These are phyloP conservation scores for Diaporthe citriasiana DNA, from an alignment of 2,329 filamentous ascomycete genomes.

Conservation along the genomic window DNA sequence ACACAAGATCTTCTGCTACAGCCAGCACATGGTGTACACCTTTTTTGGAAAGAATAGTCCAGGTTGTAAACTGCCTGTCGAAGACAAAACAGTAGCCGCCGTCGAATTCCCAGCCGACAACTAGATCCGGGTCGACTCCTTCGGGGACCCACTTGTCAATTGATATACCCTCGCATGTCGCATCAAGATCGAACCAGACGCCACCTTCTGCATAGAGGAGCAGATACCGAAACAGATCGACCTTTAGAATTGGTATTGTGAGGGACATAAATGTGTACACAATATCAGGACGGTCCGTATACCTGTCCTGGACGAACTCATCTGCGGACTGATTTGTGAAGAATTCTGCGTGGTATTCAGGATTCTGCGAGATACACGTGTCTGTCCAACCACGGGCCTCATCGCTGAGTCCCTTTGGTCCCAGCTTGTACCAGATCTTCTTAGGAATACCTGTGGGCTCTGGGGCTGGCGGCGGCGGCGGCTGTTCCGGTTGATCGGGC, in stretches of 20 bases:
- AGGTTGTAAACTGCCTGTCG: conserved; percentile 42
- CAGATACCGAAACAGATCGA: conserved; percentile 77
- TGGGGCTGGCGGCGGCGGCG: too few species aligned
- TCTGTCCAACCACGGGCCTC: conserved; percentile 51
- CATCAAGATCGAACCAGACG: conserved; percentile 72
- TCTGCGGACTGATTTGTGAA: conserved; percentile 48
- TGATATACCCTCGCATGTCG: conserved; percentile 52
- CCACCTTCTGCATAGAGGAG: conserved; percentile 82
- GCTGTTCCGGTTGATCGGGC: too few species aligned
- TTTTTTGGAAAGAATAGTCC: conserved; percentile 43
- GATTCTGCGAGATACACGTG: conserved; percentile 49
- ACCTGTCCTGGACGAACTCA: conserved; percentile 74
- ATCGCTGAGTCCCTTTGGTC: conserved; percentile 52
- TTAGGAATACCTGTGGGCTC: conserved; percentile 20
- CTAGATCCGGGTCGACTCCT: conserved; percentile 41
- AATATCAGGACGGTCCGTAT: conserved; percentile 46
- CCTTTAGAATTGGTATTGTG: conserved; percentile 63
- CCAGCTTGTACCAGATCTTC: conserved; percentile 57
- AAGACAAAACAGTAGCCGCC: conserved; percentile 40
- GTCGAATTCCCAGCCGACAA: conserved; percentile 51
- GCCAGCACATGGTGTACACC: conserved; percentile 37
- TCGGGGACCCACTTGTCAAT: conserved; percentile 53
- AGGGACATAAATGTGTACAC: conserved; percentile 46
- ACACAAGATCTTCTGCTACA: conserved; percentile 43
- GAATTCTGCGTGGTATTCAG: conserved; percentile 46